These are phyloP conservation scores for Ehretia macrophylla DNA, from an alignment of 257 asterid species.

Conservation along the genomic window DNA sequence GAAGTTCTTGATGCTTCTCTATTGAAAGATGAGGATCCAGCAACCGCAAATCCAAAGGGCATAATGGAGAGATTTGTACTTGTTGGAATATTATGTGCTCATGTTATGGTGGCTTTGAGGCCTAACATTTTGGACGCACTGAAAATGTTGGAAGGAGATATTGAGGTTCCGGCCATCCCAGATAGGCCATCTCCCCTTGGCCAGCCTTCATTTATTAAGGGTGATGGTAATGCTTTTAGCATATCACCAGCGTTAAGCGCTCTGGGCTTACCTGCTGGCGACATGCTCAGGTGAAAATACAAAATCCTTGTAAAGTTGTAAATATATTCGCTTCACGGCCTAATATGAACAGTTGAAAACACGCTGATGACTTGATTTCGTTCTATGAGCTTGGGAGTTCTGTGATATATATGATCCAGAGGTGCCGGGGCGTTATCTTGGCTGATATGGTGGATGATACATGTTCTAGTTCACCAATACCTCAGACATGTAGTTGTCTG, in stretches of 20 bases:
- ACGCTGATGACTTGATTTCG: too few species aligned
- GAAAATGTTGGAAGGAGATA: constrained; percentile 10
- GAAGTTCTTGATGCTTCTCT: constrained; percentile 5
- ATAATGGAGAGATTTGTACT: constrained; percentile 15
- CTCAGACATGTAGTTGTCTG: too few species aligned
- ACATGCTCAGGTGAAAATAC: constrained; percentile 3
- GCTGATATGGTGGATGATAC: too few species aligned
- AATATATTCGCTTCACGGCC: neutral
- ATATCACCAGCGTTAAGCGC: constrained; percentile 3
- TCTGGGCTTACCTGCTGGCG: neutral
- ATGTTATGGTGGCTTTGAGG: constrained; percentile 16
- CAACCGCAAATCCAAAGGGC: constrained; percentile 5
- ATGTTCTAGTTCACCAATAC: too few species aligned
- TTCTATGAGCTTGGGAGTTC: too few species aligned
- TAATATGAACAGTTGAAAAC: too few species aligned
- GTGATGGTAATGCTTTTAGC: neutral
- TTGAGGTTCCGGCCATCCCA: constrained; percentile 11
- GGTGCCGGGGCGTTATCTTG: too few species aligned
- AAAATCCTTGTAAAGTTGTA: neutral
- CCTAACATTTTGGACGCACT: constrained; percentile 14
- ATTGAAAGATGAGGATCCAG: constrained; percentile 2
- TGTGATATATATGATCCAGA: too few species aligned
- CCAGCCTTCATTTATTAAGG: neutral
- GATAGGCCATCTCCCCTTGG: constrained; percentile 17
- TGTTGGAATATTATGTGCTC: constrained; percentile 16